Conservation (phyloP, 306 rosid genomes). For the Trifolium fragiferum region DNA sequence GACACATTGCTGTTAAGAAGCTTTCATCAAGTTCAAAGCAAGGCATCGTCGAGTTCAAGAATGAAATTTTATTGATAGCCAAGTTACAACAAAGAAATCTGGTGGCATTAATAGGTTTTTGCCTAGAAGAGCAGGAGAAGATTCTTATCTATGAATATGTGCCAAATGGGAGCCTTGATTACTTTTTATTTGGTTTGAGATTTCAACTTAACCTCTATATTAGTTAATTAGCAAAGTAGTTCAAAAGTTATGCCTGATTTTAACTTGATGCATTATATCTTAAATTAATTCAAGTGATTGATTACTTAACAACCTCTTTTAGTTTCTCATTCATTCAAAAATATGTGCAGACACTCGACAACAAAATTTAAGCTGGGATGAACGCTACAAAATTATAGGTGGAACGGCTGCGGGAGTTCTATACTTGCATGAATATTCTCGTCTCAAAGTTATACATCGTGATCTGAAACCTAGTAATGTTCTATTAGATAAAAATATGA, state of each 20-base stretch:
- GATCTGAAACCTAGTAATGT: constrained; percentile 53
- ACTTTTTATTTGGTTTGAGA: constrained; percentile 49
- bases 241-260: not conserved
- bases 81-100: constrained; percentile 66
- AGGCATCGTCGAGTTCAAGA: constrained; percentile 60
- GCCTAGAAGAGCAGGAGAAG: constrained; percentile 62
- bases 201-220: not conserved
- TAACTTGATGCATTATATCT: not conserved
- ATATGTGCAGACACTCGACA: not conserved
- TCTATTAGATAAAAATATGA: constrained; percentile 41
- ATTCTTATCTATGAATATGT: constrained; percentile 62
- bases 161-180: constrained; percentile 59
- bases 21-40: constrained; percentile 53
- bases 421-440: constrained; percentile 51
- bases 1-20: constrained; percentile 69
- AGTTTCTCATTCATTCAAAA: not conserved
- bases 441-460: constrained; percentile 51
- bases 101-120: constrained; percentile 59
- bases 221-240: not conserved
- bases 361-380: not conserved
- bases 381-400: constrained; percentile 39
- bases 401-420: constrained; percentile 44
- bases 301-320: not conserved
- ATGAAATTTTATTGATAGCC: constrained; percentile 60
- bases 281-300: not conserved